Percentiles rank a stretch among this genome's conserved stretches.
Evolutionary conservation across 2,329 filamentous ascomycete genomes (phyloP).

Genomic region (Pyrenophora tritici-repentis): DNA sequence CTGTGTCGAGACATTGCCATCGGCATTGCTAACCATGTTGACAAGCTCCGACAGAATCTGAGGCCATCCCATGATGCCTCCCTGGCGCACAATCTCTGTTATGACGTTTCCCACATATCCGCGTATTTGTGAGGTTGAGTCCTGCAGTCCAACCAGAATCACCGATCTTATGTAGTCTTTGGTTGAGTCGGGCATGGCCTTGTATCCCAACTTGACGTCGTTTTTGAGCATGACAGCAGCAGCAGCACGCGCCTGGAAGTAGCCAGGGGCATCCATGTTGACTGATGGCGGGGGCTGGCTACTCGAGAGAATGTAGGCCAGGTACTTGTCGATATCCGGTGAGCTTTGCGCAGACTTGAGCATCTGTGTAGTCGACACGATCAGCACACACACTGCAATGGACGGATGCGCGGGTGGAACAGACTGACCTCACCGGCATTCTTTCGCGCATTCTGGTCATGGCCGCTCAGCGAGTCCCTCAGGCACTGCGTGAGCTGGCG

Average conservation of each 20-base stretch:
- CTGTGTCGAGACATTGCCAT: conserved; percentile 68
- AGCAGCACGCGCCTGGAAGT: conserved; percentile 79
- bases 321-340: conserved; percentile 96
- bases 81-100: conserved; percentile 84
- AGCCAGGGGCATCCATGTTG: conserved; percentile 63
- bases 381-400: conserved; percentile 29
- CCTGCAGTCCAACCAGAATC: conserved; percentile 78
- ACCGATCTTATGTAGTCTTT: conserved; percentile 78
- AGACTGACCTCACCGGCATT: conserved; percentile 81
- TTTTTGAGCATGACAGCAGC: conserved; percentile 97
- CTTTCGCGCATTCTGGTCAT: conserved; percentile 79
- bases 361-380: conserved; percentile 66
- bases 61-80: conserved; percentile 88
- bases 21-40: conserved; percentile 73
- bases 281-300: conserved; percentile 65
- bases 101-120: conserved; percentile 91
- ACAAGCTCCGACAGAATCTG: conserved; percentile 85
- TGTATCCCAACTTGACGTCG: conserved; percentile 77
- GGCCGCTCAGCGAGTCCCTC: conserved; percentile 87
- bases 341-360: conserved; percentile 84
- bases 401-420: conserved; percentile 10
- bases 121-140: conserved; percentile 80
- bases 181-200: conserved; percentile 73
- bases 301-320: conserved; percentile 86
- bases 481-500: conserved; percentile 87